Evolutionary conservation across 192 early-diverging fungal genomes (phyloP), one percentile per base, ranked within the genome.

Genomic region (Coemansia erecta): DNA sequence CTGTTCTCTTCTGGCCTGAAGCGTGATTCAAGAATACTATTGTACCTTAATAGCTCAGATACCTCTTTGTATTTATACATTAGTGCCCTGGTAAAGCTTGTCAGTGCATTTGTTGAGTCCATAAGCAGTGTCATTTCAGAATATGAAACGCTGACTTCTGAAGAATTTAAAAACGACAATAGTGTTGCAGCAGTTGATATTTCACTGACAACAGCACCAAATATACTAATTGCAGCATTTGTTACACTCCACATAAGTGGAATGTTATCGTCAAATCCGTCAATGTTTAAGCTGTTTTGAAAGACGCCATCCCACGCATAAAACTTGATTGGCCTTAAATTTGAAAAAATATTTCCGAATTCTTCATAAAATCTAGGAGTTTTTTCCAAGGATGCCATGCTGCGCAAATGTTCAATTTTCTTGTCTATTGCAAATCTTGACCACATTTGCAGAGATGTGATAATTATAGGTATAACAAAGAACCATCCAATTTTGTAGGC

Each of bases 271-370:
- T 49, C 28, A 22, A 58, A 21, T 11, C 58, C 21, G 3, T 41
- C 14, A 11, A 53, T 52, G 17, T 55, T 51, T 11, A 60, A 49
- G 18, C 63, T 24, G 3, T 45, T 35, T 35, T 68, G 53, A 8
- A 66, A 63, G 44, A 66, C 61, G 2, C 59, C 26, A 24, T 82
- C 80, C 82, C 82, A 87, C n/a, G 81, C 81, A 57, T 85, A 86
- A 37, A 83, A 82, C 61, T 89, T 89, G 57, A 89, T 85, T 14
- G 84, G 78, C 37, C 79, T 77, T 46, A 88, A 74, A 5, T 78
- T 84, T 47, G n/a, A 17, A 3, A 21, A 21, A 47, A 18, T 21
- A 8, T 8, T 47, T 6, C 3, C 3, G 8, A 2, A 2, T 7
- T 47, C 8, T 47, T 47, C 18, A 47, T 47, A 47, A 47, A 19